A percentile compares a stretch with the other conserved stretches of the same genome.
Conservation (phyloP, 2,329 filamentous ascomycete genomes). For the Colletotrichum abscissum region DNA sequence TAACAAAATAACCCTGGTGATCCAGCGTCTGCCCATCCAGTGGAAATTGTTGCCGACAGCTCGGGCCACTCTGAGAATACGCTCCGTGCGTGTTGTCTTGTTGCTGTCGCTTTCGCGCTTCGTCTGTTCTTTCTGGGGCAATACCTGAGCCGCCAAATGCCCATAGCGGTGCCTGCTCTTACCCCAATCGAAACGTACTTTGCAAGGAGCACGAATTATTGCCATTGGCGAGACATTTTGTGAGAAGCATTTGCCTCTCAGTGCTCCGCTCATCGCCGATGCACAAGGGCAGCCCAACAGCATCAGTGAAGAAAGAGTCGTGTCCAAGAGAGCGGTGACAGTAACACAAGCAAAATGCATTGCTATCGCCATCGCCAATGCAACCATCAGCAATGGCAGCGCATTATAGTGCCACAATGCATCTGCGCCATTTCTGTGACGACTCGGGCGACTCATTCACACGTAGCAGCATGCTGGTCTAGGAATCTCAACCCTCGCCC, state of each 20-base stretch:
- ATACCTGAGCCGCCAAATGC: constrained; percentile 18
- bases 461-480: neutral
- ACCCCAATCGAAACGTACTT: constrained; percentile 30
- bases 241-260: neutral
- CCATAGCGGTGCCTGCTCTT: constrained; percentile 23
- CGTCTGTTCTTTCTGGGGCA: neutral
- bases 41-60: constrained; percentile 3
- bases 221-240: neutral
- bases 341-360: neutral
- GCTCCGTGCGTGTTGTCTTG: neutral
- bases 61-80: neutral
- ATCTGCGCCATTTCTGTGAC: constrained; percentile 3
- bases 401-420: constrained; percentile 18
- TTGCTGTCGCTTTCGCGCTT: neutral
- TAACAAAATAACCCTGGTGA: neutral
- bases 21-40: constrained; percentile 8
- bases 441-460: neutral
- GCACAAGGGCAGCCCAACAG: neutral
- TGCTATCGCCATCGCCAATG: constrained; percentile 22
- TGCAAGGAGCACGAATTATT: neutral
- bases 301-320: neutral
- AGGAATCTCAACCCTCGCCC: neutral
- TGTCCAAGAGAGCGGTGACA: neutral
- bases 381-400: constrained; percentile 5
- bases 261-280: constrained; percentile 21